Evolutionary conservation across 208 protist genomes (phyloP), one percentile per base, ranked within the genome.

Genomic region (Wallacemonas sp.): DNA sequence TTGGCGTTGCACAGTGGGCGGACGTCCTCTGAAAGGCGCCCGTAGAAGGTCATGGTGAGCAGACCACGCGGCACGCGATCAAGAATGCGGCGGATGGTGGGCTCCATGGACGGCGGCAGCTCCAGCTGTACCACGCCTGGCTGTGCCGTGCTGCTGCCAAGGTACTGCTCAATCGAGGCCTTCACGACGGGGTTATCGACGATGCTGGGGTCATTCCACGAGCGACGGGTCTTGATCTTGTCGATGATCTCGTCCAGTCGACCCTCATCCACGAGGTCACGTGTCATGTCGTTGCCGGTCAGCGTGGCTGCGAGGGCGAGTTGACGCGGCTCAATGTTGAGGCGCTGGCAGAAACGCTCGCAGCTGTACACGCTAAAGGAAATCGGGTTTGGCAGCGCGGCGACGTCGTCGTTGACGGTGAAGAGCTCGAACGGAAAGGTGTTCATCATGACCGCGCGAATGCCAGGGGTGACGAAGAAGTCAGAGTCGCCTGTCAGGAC

Each of bases 281-380:
- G 36, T 1, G 67, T 72, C 56, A 65, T 41, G 67, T 72, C 67
- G 67, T 72, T 72, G 32, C 67, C 67, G 26, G 67, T 47, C 16
- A 72, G 58, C 27, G 55, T 61, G 30, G 67, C 67, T 33, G 67
- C 67, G 29, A 72, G 67, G 4, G 43, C 67, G 19, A 72, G 58
- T 36, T 66, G 67, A 5, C 47, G 56, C 33, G 48, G 33, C 30
- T 49, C 39, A n/a, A 66, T n/a, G 47, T 41, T 21, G 44, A 52
- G 47, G 21, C 47, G n/a, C 47, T 39, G 38, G 49, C 47, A 66
- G 36, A 61, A 30, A 21, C 34, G 16, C 44, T 29, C 36, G 29
- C 38, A 32, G 38, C 32, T 36, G 52, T 52, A 66, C 21, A 56
- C 21, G 24, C 36, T 36, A 9, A 66, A 39, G 17, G 47, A 11